Percentiles rank a stretch among this genome's conserved stretches.
Evolutionary conservation across 306 rosid genomes (phyloP).

Genomic region (Astragalus membranaceus): DNA sequence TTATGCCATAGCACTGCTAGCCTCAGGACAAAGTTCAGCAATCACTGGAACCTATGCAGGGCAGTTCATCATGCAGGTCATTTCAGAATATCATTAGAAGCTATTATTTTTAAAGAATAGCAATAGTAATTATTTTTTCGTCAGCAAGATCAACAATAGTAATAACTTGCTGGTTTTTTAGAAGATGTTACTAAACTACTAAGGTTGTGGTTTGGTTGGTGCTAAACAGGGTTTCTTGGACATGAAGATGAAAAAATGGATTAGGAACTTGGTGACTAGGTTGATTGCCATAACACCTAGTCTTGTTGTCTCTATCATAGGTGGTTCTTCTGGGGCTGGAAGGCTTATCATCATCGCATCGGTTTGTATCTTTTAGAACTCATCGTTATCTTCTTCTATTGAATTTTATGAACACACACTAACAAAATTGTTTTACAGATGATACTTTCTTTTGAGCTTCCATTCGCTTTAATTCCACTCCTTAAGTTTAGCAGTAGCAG

Average conservation of each 20-base stretch:
- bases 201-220: constrained; percentile 7
- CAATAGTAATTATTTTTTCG: too few relatives aligned
- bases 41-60: constrained; percentile 98
- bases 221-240: constrained; percentile 72
- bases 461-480: constrained; percentile 84
- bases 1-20: constrained; percentile 79
- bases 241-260: constrained; percentile 72
- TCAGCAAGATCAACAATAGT: not conserved
- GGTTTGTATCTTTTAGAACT: constrained; percentile 31
- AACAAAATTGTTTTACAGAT: constrained; percentile 43
- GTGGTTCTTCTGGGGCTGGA: constrained; percentile 41
- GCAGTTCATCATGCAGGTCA: constrained; percentile 80
- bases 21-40: constrained; percentile 94
- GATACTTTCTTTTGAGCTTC: constrained; percentile 88
- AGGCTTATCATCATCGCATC: constrained; percentile 58
- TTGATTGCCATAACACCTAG: constrained; percentile 79
- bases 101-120: too few relatives aligned
- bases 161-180: not conserved
- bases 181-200: constrained; percentile 1
- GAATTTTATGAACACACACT: not conserved
- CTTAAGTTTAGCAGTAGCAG: constrained; percentile 78
- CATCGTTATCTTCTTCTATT: not conserved
- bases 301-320: constrained; percentile 72
- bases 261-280: constrained; percentile 67
- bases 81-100: not conserved